Evolutionary conservation across 257 asterid species (phyloP).

Genomic region (Anisodus tanguticus): DNA sequence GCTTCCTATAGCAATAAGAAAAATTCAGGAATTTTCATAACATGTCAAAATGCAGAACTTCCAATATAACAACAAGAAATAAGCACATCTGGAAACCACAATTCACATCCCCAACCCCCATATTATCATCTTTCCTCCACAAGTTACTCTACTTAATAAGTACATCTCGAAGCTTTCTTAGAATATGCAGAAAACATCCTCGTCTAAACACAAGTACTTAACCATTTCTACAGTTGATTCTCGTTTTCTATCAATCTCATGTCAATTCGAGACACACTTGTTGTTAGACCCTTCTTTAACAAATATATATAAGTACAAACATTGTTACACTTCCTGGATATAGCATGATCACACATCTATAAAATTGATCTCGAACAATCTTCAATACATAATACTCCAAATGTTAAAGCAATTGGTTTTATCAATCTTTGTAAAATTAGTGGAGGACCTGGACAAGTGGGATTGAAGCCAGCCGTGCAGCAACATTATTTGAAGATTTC

Average conservation of each 20-base stretch:
- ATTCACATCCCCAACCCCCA: background rate
- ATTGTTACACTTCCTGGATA: too few species aligned
- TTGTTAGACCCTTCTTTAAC: background rate
- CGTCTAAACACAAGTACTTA: background rate
- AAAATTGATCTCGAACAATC: too few species aligned
- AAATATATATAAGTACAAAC: background rate
- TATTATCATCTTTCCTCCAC: background rate
- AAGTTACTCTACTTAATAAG: background rate
- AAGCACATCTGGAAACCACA: background rate
- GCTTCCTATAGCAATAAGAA: slow-evolving; percentile 67
- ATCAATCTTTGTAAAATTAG: background rate
- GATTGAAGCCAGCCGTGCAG: slow-evolving; percentile 91
- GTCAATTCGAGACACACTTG: background rate
- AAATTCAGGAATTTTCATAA: background rate
- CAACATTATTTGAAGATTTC: slow-evolving; percentile 76
- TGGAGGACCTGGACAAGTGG: slow-evolving; percentile 86
- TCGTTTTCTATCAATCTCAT: background rate
- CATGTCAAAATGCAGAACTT: background rate
- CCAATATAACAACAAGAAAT: background rate
- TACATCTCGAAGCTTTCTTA: background rate
- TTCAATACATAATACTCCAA: too few species aligned
- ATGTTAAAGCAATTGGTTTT: too few species aligned
- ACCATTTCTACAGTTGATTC: background rate
- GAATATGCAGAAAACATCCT: background rate
- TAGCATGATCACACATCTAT: too few species aligned